Conservation (phyloP, 495 filamentous ascomycete genomes). For the Ascobolus immersus region DNA sequence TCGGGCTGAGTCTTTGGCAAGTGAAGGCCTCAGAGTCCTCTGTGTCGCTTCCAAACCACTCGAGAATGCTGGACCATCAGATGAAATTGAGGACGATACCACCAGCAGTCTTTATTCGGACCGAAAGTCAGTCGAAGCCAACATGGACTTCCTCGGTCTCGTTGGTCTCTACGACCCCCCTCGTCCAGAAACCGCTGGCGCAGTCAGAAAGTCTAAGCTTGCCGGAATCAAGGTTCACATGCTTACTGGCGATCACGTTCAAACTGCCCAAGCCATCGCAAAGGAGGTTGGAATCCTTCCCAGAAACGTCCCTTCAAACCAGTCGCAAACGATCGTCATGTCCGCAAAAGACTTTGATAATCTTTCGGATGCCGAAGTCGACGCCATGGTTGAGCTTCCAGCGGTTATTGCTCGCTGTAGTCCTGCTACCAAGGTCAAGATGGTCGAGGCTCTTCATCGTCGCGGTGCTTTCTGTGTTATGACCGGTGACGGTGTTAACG, state of each 20-base stretch:
- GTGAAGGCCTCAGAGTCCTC: conserved; percentile 31
- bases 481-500: conserved; percentile 81
- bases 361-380: conserved; percentile 36
- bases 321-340: conserved; percentile 29
- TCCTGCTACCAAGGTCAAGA: conserved; percentile 48
- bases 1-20: conserved; percentile 26
- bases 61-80: conserved; percentile 5
- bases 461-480: conserved; percentile 45
- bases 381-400: conserved; percentile 36
- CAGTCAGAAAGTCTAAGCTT: conserved; percentile 25
- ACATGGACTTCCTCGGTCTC: conserved; percentile 37
- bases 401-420: conserved; percentile 46
- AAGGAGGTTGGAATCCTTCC: conserved; percentile 24
- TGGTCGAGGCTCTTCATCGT: conserved; percentile 51
- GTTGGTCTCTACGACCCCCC: conserved; percentile 54
- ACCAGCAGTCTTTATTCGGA: conserved; percentile 8
- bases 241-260: conserved; percentile 39
- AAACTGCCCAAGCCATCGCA: conserved; percentile 36
- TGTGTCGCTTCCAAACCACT: conserved; percentile 24
- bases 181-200: conserved; percentile 33
- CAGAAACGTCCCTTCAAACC: conserved; percentile 13
- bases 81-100: conserved; percentile 14
- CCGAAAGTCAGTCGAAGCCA: conserved; percentile 28
- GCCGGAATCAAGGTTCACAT: conserved; percentile 36
- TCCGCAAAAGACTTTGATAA: conserved; percentile 44